Conservation (phyloP, 73 alveolate species). For the Tetrahymena elliotti region DNA sequence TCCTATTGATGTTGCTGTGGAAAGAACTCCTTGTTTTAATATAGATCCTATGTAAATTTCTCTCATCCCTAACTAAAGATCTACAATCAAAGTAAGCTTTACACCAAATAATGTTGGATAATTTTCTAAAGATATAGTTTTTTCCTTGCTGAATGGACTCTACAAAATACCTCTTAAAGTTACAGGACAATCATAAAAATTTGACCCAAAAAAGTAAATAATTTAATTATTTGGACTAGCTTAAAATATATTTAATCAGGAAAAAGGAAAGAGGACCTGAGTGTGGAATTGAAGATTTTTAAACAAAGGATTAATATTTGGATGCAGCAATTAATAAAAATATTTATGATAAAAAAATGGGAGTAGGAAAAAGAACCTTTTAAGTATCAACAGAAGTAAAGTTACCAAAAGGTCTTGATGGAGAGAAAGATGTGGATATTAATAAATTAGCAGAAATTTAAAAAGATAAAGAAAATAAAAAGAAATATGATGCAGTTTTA, state of each 20-base stretch:
- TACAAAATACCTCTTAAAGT: conserved; percentile 6
- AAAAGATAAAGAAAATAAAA: conserved; percentile 12
- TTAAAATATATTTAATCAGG: conserved; percentile 5
- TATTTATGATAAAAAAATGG: background rate
- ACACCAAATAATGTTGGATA: conserved; percentile 40
- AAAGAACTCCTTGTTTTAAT: conserved; percentile 22
- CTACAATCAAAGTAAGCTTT: conserved; percentile 17
- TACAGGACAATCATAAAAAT: background rate
- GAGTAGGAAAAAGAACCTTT: conserved; percentile 12
- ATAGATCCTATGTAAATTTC: conserved; percentile 7
- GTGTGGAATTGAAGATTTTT: conserved; percentile 23
- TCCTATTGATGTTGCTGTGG: conserved; percentile 14
- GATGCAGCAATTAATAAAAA: conserved; percentile 27
- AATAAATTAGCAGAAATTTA: conserved; percentile 13
- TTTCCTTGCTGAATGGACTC: conserved; percentile 4
- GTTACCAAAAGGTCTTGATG: background rate
- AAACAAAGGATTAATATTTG: conserved; percentile 4
- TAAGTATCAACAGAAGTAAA: conserved; percentile 3
- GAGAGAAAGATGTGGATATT: conserved; percentile 16
- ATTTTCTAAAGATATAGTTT: conserved; percentile 1
- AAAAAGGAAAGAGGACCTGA: conserved; percentile 41
- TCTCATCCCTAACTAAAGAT: conserved; percentile 4
- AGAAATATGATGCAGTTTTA: conserved; percentile 7
- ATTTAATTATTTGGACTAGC: background rate
- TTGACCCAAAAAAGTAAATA: background rate